Percentiles rank a stretch among this genome's conserved stretches.
Conservation (phyloP, 805 yeast species). For the Yamadazyma kitorensis region DNA sequence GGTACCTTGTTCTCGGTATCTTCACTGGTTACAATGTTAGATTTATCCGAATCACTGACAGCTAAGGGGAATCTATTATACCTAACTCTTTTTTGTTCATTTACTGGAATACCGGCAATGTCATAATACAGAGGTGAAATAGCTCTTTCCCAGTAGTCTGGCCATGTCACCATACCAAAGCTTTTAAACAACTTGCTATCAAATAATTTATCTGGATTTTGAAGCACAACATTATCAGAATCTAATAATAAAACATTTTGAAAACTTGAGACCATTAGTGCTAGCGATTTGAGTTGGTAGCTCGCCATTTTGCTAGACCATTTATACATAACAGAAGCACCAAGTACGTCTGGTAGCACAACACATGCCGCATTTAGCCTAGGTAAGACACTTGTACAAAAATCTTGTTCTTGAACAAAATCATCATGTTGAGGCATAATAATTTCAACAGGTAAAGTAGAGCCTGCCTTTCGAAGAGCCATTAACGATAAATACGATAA, state of each 20-base stretch:
- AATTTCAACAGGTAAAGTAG: slow-evolving; percentile 37
- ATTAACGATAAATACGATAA: slow-evolving; percentile 29
- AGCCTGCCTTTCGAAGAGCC: slow-evolving; percentile 35
- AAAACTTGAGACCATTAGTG: slow-evolving; percentile 32
- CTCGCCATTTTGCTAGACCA: slow-evolving; percentile 46
- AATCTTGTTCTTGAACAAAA: slow-evolving; percentile 28
- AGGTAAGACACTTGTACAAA: slow-evolving; percentile 63
- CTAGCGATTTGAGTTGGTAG: slow-evolving; percentile 69
- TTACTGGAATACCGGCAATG: slow-evolving; percentile 29
- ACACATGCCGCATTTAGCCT: slow-evolving; percentile 64
- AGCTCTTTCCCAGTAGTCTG: slow-evolving; percentile 41
- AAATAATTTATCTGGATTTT: slow-evolving; percentile 29
- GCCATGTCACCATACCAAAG: slow-evolving; percentile 41
- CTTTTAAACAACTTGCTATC: slow-evolving; percentile 25
- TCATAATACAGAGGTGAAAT: slow-evolving; percentile 36
- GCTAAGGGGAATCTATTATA: slow-evolving; percentile 24
- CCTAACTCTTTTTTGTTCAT: slow-evolving; percentile 27
- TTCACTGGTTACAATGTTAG: slow-evolving; percentile 7
- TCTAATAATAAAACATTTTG: slow-evolving; percentile 32
- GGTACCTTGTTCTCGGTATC: slow-evolving; percentile 29
- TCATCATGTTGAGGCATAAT: slow-evolving; percentile 33
- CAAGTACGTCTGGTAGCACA: slow-evolving; percentile 48
- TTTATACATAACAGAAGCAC: slow-evolving; percentile 43
- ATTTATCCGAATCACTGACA: slow-evolving; percentile 9
- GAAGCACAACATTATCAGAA: slow-evolving; percentile 31